A percentile compares a stretch with the other conserved stretches of the same genome.
phyloP scores from a whole-genome alignment of 352 stramenopile genomes.

The Saprolegnia diclina region DNA sequence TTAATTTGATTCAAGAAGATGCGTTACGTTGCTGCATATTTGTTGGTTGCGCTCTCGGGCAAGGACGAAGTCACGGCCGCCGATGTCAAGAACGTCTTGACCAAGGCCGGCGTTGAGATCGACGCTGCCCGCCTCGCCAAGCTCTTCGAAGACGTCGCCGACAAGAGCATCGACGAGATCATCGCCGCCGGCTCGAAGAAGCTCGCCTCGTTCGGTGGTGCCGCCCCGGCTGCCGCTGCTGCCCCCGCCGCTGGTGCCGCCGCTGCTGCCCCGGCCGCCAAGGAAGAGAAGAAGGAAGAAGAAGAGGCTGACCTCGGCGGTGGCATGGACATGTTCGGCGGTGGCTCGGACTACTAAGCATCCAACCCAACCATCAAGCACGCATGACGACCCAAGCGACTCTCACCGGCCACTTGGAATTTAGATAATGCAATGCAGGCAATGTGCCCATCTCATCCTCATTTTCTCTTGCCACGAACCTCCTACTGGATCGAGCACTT shows the following conservation, averaged over 20 bases:
- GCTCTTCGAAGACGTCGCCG: constrained; percentile 73
- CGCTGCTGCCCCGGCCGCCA: constrained; percentile 47
- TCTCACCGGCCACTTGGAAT: neutral
- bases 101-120: constrained; percentile 84
- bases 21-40: constrained; percentile 96
- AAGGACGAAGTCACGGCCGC: constrained; percentile 84
- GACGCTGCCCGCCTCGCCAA: constrained; percentile 64
- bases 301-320: constrained; percentile 82
- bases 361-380: neutral
- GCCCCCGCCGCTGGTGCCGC: constrained; percentile 45
- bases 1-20: constrained; percentile 95
- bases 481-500: constrained; percentile 55
- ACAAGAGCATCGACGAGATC: constrained; percentile 78
- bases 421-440: constrained; percentile 26
- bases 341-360: constrained; percentile 82
- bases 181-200: constrained; percentile 77
- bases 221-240: constrained; percentile 40
- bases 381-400: neutral
- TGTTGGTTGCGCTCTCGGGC: constrained; percentile 93
- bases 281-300: constrained; percentile 68
- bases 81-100: constrained; percentile 90
- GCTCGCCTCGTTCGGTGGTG: constrained; percentile 75
- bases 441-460: constrained; percentile 4
- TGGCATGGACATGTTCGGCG: constrained; percentile 87
- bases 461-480: constrained; percentile 26